Evolutionary conservation across 2,329 filamentous ascomycete genomes (phyloP).

Genomic region (Penicillium sp.): DNA sequence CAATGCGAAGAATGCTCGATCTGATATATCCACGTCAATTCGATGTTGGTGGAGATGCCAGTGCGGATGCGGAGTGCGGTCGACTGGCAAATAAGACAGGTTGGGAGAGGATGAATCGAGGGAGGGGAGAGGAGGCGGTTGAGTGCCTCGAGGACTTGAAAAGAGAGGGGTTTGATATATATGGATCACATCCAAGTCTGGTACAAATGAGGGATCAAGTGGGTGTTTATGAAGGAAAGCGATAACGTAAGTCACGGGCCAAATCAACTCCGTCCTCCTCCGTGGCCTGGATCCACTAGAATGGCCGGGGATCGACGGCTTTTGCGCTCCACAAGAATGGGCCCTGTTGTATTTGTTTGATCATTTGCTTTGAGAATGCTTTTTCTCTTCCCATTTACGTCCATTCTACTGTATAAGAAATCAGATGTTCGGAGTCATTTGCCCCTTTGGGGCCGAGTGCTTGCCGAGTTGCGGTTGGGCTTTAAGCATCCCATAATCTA

Average conservation of each 20-base stretch:
- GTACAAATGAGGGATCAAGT: not conserved
- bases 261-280: conserved; percentile 11
- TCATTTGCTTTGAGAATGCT: not conserved
- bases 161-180: not conserved
- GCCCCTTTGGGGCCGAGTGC: conserved; percentile 1
- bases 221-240: conserved; percentile 12
- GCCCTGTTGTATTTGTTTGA: not conserved
- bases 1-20: not conserved
- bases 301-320: conserved; percentile 1
- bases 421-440: not conserved
- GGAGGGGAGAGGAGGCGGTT: not conserved
- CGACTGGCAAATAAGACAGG: not conserved
- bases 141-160: not conserved
- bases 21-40: not conserved
- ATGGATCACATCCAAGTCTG: not conserved
- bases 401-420: too few relatives aligned
- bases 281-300: conserved; percentile 3
- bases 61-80: not conserved
- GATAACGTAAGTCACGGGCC: conserved; percentile 19
- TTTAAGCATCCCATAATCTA: too few relatives aligned
- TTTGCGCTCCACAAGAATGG: not conserved
- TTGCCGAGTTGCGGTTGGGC: not conserved
- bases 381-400: too few relatives aligned
- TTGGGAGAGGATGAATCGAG: not conserved
- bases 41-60: not conserved